Evolutionary conservation across 371 early-diverging fungal species (phyloP), one percentile per base, ranked within the genome.

Genomic region (Rhizopus sp.): DNA sequence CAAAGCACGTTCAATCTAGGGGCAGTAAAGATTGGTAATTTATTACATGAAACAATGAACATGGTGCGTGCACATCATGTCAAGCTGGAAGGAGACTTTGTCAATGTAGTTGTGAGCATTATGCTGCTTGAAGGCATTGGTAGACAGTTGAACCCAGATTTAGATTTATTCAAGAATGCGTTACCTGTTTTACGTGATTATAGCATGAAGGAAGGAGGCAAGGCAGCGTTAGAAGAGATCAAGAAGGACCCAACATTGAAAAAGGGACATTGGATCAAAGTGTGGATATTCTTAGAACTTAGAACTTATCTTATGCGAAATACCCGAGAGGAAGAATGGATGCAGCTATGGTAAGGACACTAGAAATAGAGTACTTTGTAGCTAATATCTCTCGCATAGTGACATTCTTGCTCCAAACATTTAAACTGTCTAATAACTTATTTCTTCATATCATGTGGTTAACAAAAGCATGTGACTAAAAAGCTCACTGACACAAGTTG

Each of bases 71-170:
- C 81, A 7, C 95, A 98, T 69, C 95, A 92, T 54, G 95, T 98
- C 6, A 87, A 88, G 50, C 73, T 98, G 49, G 97, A 96, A 60
- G 93, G 94, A 0, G 95, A 94, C 52, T 98, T 95, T 80, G 88
- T 90, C 33, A 96, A 96, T 70, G 86, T 97, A 2, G 86, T 92
- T 6, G 89, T 98, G 35, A 86, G 92, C 12, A 89, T 94, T 62
- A 81, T 96, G 77, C 73, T 96, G 44, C 65, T 97, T 9, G 99
- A 98, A 72, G 99, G 99, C 0, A 90, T 97, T 56, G 98, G 97
- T 2, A 71, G 95, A 33, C 86, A 87, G 53, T 68, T 98, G 54
- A 89, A 95, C 64, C 94, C 94, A 1, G 88, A 93, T n/a, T 72
- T 96, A 34, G 97, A 98, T 69, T 74, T 98, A 38, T 82, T 97